Evolutionary conservation across 768 basidiomycete genomes (phyloP).

Genomic region (Tephrocybe rancida): DNA sequence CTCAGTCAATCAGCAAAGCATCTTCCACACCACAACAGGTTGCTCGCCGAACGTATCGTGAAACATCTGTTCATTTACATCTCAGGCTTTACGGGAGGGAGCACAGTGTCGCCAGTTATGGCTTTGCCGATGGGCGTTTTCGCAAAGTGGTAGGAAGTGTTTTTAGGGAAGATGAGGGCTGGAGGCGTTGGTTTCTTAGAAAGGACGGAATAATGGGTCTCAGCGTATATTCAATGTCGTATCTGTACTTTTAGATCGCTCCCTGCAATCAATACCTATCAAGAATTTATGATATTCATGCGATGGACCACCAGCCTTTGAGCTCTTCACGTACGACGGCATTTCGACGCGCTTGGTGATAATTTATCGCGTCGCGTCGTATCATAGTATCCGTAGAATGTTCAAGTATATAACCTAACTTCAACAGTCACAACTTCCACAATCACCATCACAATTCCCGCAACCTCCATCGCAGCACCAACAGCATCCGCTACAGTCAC

Average conservation of each 20-base stretch:
- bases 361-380: no score
- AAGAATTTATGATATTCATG: no score
- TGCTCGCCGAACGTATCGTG: constrained; percentile 69
- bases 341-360: no score
- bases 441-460: constrained; percentile 1
- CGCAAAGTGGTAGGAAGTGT: constrained; percentile 72
- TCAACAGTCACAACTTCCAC: not conserved
- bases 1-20: constrained; percentile 28
- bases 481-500: constrained; percentile 1
- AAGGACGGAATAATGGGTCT: constrained; percentile 5
- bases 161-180: constrained; percentile 58
- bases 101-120: constrained; percentile 47
- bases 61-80: constrained; percentile 79
- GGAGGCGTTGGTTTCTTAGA: constrained; percentile 9
- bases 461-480: not conserved
- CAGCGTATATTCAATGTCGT: no score
- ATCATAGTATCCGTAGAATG: no score
- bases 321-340: no score
- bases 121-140: constrained; percentile 65
- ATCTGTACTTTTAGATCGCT: no score
- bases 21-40: constrained; percentile 29
- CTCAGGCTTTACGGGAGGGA: constrained; percentile 58
- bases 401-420: no score
- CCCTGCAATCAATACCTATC: no score
- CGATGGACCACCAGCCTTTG: no score